phyloP scores from a whole-genome alignment of 176 grass and related monocot species.

The Eragrostis nindensis region DNA sequence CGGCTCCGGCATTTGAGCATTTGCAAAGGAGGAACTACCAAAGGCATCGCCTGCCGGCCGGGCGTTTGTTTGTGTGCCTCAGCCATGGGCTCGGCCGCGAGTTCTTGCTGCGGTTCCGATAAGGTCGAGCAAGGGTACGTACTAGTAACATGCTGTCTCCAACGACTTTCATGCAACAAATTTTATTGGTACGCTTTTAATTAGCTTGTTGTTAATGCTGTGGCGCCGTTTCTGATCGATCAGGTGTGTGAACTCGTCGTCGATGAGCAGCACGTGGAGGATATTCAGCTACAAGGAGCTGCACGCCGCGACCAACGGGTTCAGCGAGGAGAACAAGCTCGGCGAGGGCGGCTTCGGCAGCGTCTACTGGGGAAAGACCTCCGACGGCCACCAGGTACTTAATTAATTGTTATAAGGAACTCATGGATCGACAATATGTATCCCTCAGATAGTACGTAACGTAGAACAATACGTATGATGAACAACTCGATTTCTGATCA shows the following conservation, averaged over 20 bases:
- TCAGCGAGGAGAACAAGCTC: conserved; percentile 75
- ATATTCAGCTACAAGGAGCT: conserved; percentile 81
- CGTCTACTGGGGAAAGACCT: conserved; percentile 70
- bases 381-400: conserved; percentile 56
- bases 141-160: neutral
- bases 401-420: no score
- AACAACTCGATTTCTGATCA: no score
- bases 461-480: no score
- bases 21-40: neutral
- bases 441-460: no score
- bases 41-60: neutral
- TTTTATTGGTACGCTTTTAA: neutral
- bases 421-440: no score
- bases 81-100: conserved; percentile 51
- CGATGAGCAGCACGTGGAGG: conserved; percentile 54
- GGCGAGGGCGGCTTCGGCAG: conserved; percentile 81
- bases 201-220: neutral
- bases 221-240: no score
- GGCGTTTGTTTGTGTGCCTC: neutral
- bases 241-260: conserved; percentile 36
- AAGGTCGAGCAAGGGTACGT: conserved; percentile 54
- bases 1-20: no score
- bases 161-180: neutral
- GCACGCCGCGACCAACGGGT: conserved; percentile 58
- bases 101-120: conserved; percentile 58